Percentiles rank a stretch among this genome's conserved stretches.
Conservation (phyloP, 441 rosid species). For the Metrosideros polymorpha region DNA sequence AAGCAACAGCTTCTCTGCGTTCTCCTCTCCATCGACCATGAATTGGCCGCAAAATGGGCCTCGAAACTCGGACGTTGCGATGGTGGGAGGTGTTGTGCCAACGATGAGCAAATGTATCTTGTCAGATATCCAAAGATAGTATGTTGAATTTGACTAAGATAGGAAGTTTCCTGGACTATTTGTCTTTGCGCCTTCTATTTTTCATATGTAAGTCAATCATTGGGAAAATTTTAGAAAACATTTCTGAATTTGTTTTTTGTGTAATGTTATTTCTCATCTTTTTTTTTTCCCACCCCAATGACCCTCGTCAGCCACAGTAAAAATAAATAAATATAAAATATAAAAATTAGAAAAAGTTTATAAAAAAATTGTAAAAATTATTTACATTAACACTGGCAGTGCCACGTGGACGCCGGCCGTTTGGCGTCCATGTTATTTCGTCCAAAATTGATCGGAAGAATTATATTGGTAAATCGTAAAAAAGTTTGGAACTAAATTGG, state of each 20-base stretch:
- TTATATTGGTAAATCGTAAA: not conserved
- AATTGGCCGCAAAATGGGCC: constrained; percentile 3
- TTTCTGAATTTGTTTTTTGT: not conserved
- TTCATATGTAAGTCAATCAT: not conserved
- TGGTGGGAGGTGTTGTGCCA: constrained; percentile 5
- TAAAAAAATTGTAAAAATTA: not conserved
- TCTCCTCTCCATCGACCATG: not conserved
- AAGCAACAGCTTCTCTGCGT: not conserved
- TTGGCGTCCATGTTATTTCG: fast-evolving
- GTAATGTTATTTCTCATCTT: too few relatives aligned
- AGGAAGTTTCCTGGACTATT: not conserved
- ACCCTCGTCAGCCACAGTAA: not conserved
- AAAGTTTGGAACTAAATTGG: not conserved
- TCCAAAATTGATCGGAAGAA: fast-evolving
- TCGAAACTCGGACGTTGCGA: not conserved
- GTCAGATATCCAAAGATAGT: not conserved
- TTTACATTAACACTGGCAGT: fast-evolving
- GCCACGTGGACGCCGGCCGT: too few relatives aligned
- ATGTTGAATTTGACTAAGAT: not conserved
- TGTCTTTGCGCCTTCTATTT: not conserved
- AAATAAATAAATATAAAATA: not conserved
- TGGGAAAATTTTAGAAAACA: not conserved
- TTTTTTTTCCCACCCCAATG: not conserved
- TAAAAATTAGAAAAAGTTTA: not conserved
- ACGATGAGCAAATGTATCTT: not conserved